Percentiles rank a stretch among this genome's conserved stretches.
Evolutionary conservation across 2,329 filamentous ascomycete species (phyloP).

Genomic region (Exutisphaerella laricina): DNA sequence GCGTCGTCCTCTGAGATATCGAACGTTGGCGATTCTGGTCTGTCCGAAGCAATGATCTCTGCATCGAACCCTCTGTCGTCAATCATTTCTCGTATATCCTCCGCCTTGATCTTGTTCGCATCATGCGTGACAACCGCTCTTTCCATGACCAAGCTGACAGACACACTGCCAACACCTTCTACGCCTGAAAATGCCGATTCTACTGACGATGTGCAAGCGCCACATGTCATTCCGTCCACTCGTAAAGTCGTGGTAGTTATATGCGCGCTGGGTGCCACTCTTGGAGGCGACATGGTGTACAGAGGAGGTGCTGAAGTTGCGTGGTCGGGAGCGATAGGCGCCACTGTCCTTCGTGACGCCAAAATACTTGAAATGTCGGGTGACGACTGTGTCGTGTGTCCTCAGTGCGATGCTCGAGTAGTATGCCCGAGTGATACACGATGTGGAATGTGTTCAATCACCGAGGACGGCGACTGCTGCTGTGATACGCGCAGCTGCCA

Average conservation of each 20-base stretch:
- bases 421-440: no score
- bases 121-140: slow-evolving; percentile 89
- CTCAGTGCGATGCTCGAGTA: no score
- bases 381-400: no score
- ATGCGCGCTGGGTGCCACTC: slow-evolving; percentile 25
- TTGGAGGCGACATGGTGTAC: slow-evolving; percentile 19
- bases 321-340: background rate
- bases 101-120: slow-evolving; percentile 65
- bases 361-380: no score
- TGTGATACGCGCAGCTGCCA: no score
- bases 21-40: slow-evolving; percentile 22
- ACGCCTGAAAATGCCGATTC: slow-evolving; percentile 81
- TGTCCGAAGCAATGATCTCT: slow-evolving; percentile 42
- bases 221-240: slow-evolving; percentile 82
- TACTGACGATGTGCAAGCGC: slow-evolving; percentile 87
- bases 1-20: slow-evolving; percentile 20
- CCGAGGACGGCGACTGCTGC: no score
- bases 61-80: slow-evolving; percentile 91
- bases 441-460: no score
- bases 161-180: slow-evolving; percentile 76
- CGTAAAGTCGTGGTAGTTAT: slow-evolving; percentile 91
- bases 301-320: background rate
- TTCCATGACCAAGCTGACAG: slow-evolving; percentile 92
- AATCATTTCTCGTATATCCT: slow-evolving; percentile 74
- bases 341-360: background rate